Evolutionary conservation across 495 filamentous ascomycete genomes (phyloP), one percentile per base, ranked within the genome.

Genomic region (Xylaria grammica): DNA sequence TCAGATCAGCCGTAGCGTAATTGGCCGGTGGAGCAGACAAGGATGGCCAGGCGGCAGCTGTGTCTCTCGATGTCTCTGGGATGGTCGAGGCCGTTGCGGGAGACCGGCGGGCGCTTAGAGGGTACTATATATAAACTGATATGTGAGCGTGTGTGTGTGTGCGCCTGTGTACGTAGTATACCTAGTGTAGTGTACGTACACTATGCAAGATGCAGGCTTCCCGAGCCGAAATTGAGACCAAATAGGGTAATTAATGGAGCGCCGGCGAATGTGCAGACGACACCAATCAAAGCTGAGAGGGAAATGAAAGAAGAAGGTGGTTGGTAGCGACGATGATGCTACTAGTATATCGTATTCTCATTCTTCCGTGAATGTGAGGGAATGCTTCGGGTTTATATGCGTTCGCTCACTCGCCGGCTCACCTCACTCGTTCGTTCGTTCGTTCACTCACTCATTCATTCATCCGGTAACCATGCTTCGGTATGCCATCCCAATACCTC

Each of bases 91-190:
- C 72, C 72, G 69, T 66, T 65, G 60, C 27, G 60, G 51, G 63
- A 59, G 60, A 67, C 60, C 61, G 66, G 58, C 42, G 67, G 66
- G 72, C 72, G 72, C 72, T 74, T 74, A 74, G 65, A 60, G 68
- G 52, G 60, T 62, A 45, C 60, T 61, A 61, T 61, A 52, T 62
- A 52, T 63, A 55, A 65, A 73, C 62, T n/a, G 67, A 19, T 17
- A 29, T 68, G 65, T 67, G 60, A 48, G 22, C 6, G 53, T 51
- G 55, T 63, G 53, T 60, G 53, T 46, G 59, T 27, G 58, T 68
- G n/a, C n/a, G n/a, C n/a, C n/a, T n/a, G n/a, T n/a, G n/a, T n/a
- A n/a, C 34, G 34, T 36, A 6, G 34, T 36, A 36, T 36, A 36
- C 34, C 11, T 36, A 36, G 34, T 36, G 34, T 36, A 5, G 40